These are phyloP conservation scores for Backusella mclennaniae DNA, from an alignment of 192 early-diverging fungal genomes.

Conservation along the genomic window DNA sequence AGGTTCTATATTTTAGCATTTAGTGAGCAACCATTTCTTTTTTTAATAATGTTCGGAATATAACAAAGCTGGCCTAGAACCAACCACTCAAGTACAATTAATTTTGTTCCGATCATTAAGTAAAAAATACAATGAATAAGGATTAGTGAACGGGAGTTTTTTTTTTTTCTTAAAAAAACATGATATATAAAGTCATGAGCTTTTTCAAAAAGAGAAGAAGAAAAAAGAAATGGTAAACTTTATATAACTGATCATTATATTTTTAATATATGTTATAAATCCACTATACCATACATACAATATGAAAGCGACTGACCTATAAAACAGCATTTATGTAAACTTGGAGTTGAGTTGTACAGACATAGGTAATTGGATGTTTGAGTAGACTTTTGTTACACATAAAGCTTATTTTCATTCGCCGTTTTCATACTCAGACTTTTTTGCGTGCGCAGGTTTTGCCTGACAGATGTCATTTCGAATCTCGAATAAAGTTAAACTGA, in stretches of 20 bases:
- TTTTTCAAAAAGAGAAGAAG: background rate
- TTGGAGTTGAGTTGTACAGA: background rate
- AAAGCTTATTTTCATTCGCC: background rate
- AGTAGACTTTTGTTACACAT: background rate
- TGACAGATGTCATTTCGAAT: constrained; percentile 4
- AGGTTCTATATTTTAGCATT: background rate
- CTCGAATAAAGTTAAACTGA: background rate
- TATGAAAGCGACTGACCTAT: background rate
- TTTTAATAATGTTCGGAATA: background rate
- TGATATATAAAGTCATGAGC: background rate
- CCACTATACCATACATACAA: background rate
- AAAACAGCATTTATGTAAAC: background rate
- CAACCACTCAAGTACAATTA: background rate
- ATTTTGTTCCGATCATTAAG: constrained; percentile 1
- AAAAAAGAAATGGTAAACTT: background rate
- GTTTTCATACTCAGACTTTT: background rate
- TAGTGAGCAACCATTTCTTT: background rate
- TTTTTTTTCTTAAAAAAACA: background rate
- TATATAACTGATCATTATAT: background rate
- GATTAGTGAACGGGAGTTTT: background rate
- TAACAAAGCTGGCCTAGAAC: background rate
- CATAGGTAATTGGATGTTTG: background rate
- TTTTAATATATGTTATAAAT: background rate
- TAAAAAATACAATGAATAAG: background rate
- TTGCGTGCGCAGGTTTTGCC: background rate